Base-by-base conservation (phyloP, 2,329 filamentous ascomycete species). In the Monilinia polystroma region DNA sequence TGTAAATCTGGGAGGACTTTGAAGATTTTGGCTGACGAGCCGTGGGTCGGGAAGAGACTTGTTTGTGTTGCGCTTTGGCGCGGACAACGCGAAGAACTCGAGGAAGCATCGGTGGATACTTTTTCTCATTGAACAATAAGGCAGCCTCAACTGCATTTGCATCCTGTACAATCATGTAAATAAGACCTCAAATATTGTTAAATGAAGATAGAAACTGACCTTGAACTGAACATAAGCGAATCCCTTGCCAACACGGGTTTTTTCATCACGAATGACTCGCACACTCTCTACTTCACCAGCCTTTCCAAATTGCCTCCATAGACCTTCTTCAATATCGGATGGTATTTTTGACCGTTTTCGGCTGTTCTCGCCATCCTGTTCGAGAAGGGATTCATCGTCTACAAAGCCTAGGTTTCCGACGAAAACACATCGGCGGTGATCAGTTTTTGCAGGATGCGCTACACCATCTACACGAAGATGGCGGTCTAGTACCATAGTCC, bases 161-260 rank as follows among this genome's bases (percentile, higher is more conserved):
- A 74, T 98, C 92, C 82, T 89, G 73, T 10, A 66, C 58, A 41
- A 54, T 10, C 59, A 67, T 75, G 72, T 60, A 51, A 56, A 56
- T 38, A 66, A 18, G 47, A 45, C 14, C 20, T 51, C 14, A 12
- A 38, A 51, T 5, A 4, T 12, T 14, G 53, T 62, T 32, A n/a
- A 29, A n/a, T 29, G 18, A 41, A 2, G 26, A 26, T 12, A 54
- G 53, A 69, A 55, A 78, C 81, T 80, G 73, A 88, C 87, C 75
- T 89, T 87, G 79, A 99, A 99, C 76, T 99, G 95, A 20, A 99
- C 94, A 75, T 99, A 99, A 69, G 96, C 96, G 76, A 99, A 92
- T 5, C 95, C 95, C 77, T 99, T 99, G 74, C 95, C 93, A 41
- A 99, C 92, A 60, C 96, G 87, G 10, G 96, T 99, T 72, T 90